Evolutionary conservation across 2,329 filamentous ascomycete species (phyloP), one percentile per base, ranked within the genome.

Genomic region (Aspergillus unguis): DNA sequence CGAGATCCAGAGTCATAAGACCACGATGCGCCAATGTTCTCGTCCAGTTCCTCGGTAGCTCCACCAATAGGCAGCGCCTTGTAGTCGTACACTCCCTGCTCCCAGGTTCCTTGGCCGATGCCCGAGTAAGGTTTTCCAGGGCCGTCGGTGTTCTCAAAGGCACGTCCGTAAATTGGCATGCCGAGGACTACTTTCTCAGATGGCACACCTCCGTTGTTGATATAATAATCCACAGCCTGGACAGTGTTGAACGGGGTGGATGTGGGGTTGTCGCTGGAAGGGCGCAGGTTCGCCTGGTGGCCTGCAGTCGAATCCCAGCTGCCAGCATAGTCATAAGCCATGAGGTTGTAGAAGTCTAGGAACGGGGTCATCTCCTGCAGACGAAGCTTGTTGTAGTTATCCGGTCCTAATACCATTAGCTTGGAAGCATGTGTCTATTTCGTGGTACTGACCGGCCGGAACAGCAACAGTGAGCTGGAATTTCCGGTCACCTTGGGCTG

Each of bases 161-260:
- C 85, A 37, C 91, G 88, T 3, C 92, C 92, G 69, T 96, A 96
- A n/a, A 97, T 76, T 5, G 92, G 92, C 89, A 96, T 94, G 3
- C 92, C 92, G n/a, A 96, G 69, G 4, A 96, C 86, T 42, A 97
- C 83, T 74, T 95, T 96, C 52, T 77, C 67, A 0, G 83, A 67
- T 0, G 80, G 70, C 0, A 96, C 85, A 3, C 65, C 63, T 10
- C 85, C 84, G 1, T 77, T 77, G 2, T 76, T 69, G 36, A 81
- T 76, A 73, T 96, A 97, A 64, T 85, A 77, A 7, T 85, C 75
- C 1, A 96, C 73, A 0, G 91, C 91, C 1, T 78, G 76, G 4
- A 80, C 75, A 6, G 87, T 89, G 65, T 82, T 90, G 74, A 94
- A 96, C 0, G 91, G 90, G 0, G 92, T 96, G 44, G 79, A 78